Base-by-base conservation (phyloP, 352 stramenopile species). In the Elongisporangium anandrum region DNA sequence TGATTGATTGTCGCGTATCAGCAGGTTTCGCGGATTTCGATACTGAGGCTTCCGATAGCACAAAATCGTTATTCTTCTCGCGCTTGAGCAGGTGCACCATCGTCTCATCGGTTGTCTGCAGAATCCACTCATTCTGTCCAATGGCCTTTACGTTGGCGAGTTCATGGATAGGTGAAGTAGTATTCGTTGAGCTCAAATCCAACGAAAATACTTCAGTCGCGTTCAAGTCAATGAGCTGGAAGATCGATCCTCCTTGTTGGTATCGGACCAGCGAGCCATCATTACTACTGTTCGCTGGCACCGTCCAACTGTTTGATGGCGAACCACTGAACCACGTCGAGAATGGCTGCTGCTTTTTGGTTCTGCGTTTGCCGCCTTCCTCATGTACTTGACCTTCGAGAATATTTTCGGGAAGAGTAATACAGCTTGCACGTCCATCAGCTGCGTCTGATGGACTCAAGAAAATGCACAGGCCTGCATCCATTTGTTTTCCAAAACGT, bases 151-250 rank as follows among this genome's bases (percentile, higher is more conserved):
- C 68, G 26, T 59, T 71, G 8, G 73, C 60, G 9, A 90, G 57
- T 2, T 69, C 68, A 7, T 66, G 19, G 1, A 72, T 4, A 19
- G 61, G 54, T 1, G 21, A 52, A 1, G 51, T 59, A 7, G 45
- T 54, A 10, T 41, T 64, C 2, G 60, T 22, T 41, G 55, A 64
- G 10, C 54, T 57, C 48, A 88, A 45, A 16, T 90, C 78, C n/a
- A 88, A 55, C 0, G 80, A 84, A 45, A 69, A 75, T 39, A 90
- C 73, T 1, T 56, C 64, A 26, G 62, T 81, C 2, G 48, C 49
- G 24, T 48, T 54, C 29, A 87, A 59, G 45, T 86, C 78, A 19
- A 90, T 60, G 52, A 88, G 38, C 57, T 88, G 80, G 34, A 90
- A 63, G n/a, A 82, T 54, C 7, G 73, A 77, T 8, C 76, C 77